Conservation (phyloP, 2,329 filamentous ascomycete species). For the Pseudocercospora crystallina region DNA sequence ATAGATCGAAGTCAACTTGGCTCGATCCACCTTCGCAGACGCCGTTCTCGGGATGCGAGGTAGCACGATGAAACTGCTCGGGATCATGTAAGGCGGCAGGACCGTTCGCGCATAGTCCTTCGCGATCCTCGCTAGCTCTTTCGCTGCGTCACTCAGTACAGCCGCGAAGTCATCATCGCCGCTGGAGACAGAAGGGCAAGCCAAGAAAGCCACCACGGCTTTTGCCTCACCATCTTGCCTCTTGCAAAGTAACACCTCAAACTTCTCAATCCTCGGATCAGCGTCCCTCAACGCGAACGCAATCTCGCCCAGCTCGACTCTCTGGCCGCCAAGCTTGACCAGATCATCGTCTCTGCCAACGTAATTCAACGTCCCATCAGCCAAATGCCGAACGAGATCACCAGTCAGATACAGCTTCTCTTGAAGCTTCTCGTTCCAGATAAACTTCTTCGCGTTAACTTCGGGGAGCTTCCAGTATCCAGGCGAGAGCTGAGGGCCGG, state of each 20-base stretch:
- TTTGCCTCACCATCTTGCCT: slow-evolving; percentile 8
- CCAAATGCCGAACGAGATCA: slow-evolving; percentile 39
- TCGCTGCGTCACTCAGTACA: neutral
- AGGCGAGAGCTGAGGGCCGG: slow-evolving; percentile 33
- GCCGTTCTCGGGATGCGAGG: slow-evolving; percentile 12
- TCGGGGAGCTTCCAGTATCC: slow-evolving; percentile 36
- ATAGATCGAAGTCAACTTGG: slow-evolving; percentile 13
- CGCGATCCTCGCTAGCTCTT: slow-evolving; percentile 5
- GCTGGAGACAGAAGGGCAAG: slow-evolving; percentile 10
- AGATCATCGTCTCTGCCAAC: slow-evolving; percentile 72
- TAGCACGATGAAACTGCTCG: slow-evolving; percentile 15
- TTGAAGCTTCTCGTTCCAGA: slow-evolving; percentile 53
- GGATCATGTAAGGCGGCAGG: slow-evolving; percentile 16
- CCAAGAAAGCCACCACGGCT: slow-evolving; percentile 16
- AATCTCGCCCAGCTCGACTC: slow-evolving; percentile 74
- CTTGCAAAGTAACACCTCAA: slow-evolving; percentile 14
- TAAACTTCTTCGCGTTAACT: slow-evolving; percentile 32
- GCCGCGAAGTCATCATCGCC: neutral
- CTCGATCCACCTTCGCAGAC: slow-evolving; percentile 16
- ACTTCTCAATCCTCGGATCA: slow-evolving; percentile 11
- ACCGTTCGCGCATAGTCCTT: slow-evolving; percentile 8
- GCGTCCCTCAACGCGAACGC: slow-evolving; percentile 38
- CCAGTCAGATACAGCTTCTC: slow-evolving; percentile 23
- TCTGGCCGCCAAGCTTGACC: slow-evolving; percentile 73
- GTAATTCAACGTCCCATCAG: slow-evolving; percentile 44